A percentile compares a stretch with the other conserved stretches of the same genome.
phyloP scores from a whole-genome alignment of 805 yeast species.

The Teunomyces pallodes region DNA sequence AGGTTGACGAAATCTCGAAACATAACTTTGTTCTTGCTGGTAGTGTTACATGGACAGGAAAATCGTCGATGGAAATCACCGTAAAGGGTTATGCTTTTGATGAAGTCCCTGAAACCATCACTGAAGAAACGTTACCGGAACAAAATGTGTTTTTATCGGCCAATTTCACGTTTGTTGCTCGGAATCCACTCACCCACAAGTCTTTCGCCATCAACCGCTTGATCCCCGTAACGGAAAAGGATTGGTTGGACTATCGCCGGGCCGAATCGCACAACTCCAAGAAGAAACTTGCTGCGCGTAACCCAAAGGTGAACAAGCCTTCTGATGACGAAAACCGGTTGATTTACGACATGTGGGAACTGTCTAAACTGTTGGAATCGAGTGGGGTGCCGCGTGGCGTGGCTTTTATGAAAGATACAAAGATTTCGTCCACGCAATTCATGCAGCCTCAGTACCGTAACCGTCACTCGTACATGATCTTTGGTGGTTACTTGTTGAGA shows the following conservation, averaged over 20 bases:
- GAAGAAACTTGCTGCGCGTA: conserved; percentile 74
- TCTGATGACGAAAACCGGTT: conserved; percentile 65
- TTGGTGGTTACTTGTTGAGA: conserved; percentile 91
- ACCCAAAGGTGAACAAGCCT: conserved; percentile 61
- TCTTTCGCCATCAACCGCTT: conserved; percentile 83
- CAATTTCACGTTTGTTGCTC: conserved; percentile 91
- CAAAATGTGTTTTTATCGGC: conserved; percentile 81
- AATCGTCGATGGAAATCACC: conserved; percentile 92
- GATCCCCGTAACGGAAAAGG: conserved; percentile 69
- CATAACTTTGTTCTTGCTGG: conserved; percentile 84
- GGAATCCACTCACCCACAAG: conserved; percentile 89
- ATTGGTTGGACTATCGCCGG: conserved; percentile 79
- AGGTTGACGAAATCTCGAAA: conserved; percentile 72
- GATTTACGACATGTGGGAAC: conserved; percentile 74
- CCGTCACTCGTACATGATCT: conserved; percentile 90
- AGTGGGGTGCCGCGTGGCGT: conserved; percentile 46
- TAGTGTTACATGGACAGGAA: conserved; percentile 91
- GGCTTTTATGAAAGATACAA: conserved; percentile 69
- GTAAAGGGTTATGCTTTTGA: conserved; percentile 81
- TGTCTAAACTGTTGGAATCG: conserved; percentile 32
- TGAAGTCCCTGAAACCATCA: conserved; percentile 49
- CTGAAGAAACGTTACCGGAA: conserved; percentile 56
- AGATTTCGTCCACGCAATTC: conserved; percentile 69
- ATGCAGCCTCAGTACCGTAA: conserved; percentile 98
- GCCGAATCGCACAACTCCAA: conserved; percentile 89